phyloP scores from a whole-genome alignment of 75 land plant genomes.

The Azolla pinnata region DNA sequence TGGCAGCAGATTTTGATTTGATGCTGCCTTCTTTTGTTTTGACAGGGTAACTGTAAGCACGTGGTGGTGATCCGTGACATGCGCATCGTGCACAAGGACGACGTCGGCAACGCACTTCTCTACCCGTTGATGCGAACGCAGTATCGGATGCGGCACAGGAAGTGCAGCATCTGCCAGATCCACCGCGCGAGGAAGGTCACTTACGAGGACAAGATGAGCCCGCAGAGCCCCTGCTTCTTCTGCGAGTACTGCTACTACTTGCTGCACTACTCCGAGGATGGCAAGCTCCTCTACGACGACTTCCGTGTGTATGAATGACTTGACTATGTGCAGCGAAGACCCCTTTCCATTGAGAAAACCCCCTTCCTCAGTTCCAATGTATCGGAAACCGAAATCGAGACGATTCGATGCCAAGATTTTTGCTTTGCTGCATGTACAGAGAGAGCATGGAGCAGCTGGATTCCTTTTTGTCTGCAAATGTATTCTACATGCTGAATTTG shows the following conservation, averaged over 20 bases:
- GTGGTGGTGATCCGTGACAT: conserved; percentile 71
- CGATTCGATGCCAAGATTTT: too few relatives aligned
- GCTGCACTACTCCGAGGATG: conserved; percentile 55
- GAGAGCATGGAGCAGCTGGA: too few relatives aligned
- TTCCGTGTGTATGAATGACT: conserved; percentile 60
- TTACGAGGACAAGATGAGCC: conserved; percentile 77
- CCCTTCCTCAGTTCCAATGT: too few relatives aligned
- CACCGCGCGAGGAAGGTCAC: conserved; percentile 66
- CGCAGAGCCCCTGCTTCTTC: conserved; percentile 68
- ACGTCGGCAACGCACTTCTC: conserved; percentile 41
- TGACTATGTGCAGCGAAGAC: too few relatives aligned
- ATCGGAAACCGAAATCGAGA: too few relatives aligned
- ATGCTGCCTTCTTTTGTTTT: neutral
- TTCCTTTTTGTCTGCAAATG: too few relatives aligned
- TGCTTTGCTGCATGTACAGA: too few relatives aligned
- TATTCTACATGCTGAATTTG: too few relatives aligned
- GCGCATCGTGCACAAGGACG: conserved; percentile 75
- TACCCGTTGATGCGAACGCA: conserved; percentile 65
- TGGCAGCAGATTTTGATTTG: neutral
- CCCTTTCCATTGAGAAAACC: too few relatives aligned
- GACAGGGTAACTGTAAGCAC: conserved; percentile 91
- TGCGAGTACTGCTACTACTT: conserved; percentile 80
- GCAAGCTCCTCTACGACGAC: conserved; percentile 40
- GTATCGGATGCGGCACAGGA: conserved; percentile 30
- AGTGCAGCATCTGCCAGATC: conserved; percentile 71